These are phyloP conservation scores for Jatropha curcas DNA, from an alignment of 345 rosid genomes.

Conservation along the genomic window DNA sequence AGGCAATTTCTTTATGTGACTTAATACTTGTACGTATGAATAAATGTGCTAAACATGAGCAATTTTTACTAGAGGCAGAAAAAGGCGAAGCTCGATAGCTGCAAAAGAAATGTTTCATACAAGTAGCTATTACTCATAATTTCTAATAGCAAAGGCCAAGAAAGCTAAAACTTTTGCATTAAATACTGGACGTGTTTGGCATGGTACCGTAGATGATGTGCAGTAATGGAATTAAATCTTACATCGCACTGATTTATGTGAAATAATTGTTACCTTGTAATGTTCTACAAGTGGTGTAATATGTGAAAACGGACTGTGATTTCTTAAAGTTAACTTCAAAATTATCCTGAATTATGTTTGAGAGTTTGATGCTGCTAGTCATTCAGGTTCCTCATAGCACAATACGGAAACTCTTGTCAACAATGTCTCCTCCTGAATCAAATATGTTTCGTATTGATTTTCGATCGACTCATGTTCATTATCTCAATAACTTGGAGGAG, in stretches of 20 bases:
- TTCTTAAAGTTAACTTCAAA: constrained; percentile 16
- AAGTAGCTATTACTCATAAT: neutral
- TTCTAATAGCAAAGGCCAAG: neutral
- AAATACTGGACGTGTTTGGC: neutral
- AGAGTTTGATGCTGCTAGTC: constrained; percentile 14
- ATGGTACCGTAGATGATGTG: neutral
- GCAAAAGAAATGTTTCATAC: neutral
- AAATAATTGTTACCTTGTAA: neutral
- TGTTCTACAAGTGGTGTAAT: neutral
- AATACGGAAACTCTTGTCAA: constrained; percentile 63
- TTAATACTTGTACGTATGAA: neutral
- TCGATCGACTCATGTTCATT: constrained; percentile 84
- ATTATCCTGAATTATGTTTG: constrained; percentile 15
- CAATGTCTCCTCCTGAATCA: constrained; percentile 70
- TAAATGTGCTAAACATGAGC: neutral
- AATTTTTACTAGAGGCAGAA: neutral
- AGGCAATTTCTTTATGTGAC: neutral
- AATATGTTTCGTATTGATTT: constrained; percentile 78
- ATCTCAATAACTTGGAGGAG: constrained; percentile 95
- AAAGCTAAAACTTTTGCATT: neutral
- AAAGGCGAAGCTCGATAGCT: neutral
- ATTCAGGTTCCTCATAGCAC: constrained; percentile 65
- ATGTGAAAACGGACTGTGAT: neutral
- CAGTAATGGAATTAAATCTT: neutral
- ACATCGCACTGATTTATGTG: neutral